phyloP scores from a whole-genome alignment of 1,284 basidiomycete species.

The Vanrija sp. region DNA sequence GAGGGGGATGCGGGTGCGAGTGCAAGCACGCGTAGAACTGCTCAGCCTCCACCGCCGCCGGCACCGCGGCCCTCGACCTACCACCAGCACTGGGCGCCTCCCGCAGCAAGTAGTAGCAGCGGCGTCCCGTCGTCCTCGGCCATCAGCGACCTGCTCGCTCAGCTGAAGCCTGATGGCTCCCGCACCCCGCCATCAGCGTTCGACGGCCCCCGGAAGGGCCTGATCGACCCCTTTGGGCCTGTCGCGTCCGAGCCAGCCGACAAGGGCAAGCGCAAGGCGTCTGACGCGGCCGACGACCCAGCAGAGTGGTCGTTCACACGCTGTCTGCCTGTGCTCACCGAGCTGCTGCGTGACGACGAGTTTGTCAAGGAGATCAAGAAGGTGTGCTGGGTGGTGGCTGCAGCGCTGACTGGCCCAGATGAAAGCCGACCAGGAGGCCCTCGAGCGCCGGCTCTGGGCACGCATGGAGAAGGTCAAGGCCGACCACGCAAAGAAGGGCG shows the following conservation, averaged over 20 bases:
- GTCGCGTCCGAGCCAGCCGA: slow-evolving; percentile 20
- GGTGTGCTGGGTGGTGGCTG: slow-evolving; percentile 17
- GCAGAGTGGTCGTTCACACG: slow-evolving; percentile 27
- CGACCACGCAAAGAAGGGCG: slow-evolving; percentile 27
- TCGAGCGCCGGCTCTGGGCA: slow-evolving; percentile 41
- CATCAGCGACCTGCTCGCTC: slow-evolving; percentile 10
- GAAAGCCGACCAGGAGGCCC: slow-evolving; percentile 42
- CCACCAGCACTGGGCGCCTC: neutral
- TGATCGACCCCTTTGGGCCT: slow-evolving; percentile 41
- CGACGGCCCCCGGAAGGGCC: slow-evolving; percentile 10
- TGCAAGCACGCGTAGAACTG: neutral
- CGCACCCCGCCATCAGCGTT: slow-evolving; percentile 6
- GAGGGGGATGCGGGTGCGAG: neutral
- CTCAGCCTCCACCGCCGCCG: neutral
- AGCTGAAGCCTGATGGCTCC: slow-evolving; percentile 2
- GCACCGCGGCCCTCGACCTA: neutral
- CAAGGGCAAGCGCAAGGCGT: slow-evolving; percentile 11
- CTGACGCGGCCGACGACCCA: slow-evolving; percentile 5
- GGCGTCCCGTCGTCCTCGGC: neutral
- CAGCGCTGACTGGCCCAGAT: slow-evolving; percentile 26
- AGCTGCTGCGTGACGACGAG: slow-evolving; percentile 31
- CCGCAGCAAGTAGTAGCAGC: neutral
- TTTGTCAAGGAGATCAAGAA: slow-evolving; percentile 38
- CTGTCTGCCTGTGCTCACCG: slow-evolving; percentile 33
- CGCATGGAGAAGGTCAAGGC: slow-evolving; percentile 42